phyloP scores from a whole-genome alignment of 1,284 basidiomycete species.

The Moesziomyces antarcticus region DNA sequence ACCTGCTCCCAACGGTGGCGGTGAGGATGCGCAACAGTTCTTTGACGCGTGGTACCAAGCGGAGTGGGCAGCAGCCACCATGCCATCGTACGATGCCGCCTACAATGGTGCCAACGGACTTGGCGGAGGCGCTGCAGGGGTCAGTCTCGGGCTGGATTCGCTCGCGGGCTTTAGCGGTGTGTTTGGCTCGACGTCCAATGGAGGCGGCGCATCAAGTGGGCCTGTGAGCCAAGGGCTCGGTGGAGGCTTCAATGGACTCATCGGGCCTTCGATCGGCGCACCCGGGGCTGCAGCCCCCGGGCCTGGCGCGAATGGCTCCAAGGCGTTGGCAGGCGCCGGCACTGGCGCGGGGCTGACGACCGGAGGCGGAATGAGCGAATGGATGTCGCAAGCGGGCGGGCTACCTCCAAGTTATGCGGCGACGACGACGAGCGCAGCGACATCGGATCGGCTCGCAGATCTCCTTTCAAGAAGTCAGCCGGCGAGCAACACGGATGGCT shows the following conservation, averaged over 20 bases:
- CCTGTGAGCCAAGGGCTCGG: conserved; percentile 29
- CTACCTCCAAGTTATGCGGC: conserved; percentile 15
- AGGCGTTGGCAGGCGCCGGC: conserved; percentile 1
- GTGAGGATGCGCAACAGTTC: conserved; percentile 52
- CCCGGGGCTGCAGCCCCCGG: conserved; percentile 4
- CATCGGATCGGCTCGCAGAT: conserved; percentile 24
- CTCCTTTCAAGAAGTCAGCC: conserved; percentile 12
- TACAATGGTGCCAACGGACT: conserved; percentile 32
- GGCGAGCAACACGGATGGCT: conserved; percentile 5
- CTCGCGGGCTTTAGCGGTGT: conserved; percentile 28
- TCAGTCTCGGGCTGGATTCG: conserved; percentile 32
- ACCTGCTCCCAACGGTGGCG: conserved; percentile 22
- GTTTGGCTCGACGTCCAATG: conserved; percentile 5
- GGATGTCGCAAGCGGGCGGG: conserved; percentile 21
- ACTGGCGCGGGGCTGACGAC: conserved; percentile 14
- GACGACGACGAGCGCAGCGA: conserved; percentile 1
- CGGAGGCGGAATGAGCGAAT: conserved; percentile 20
- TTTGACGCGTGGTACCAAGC: conserved; percentile 54
- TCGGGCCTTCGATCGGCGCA: conserved; percentile 26
- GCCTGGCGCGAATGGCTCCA: not conserved
- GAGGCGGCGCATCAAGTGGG: conserved; percentile 1
- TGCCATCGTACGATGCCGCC: conserved; percentile 47
- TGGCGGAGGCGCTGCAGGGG: conserved; percentile 37
- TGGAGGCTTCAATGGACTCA: conserved; percentile 37
- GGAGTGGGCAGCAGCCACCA: conserved; percentile 50